Conservation (phyloP, 176 grass and related monocot genomes). For the Aegilops sharonensis region DNA sequence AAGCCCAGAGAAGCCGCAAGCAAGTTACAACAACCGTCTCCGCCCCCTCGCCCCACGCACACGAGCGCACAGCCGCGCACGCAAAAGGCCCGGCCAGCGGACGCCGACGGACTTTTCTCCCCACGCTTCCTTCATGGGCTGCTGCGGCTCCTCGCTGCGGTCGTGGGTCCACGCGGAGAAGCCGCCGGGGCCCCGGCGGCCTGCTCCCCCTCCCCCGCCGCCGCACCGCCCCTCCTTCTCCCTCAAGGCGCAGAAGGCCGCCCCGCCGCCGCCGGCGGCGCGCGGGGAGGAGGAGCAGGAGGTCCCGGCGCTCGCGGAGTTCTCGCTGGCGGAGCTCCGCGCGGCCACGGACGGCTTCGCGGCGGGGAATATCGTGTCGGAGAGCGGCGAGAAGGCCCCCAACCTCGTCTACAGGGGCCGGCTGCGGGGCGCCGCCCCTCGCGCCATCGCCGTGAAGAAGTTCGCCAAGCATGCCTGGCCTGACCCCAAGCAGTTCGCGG, state of each 20-base stretch:
- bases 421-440: constrained; percentile 29
- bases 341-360: constrained; percentile 65
- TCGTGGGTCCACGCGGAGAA: constrained; percentile 54
- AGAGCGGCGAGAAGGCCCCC: constrained; percentile 77
- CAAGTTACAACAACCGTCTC: neutral
- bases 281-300: neutral
- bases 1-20: constrained; percentile 9
- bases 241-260: constrained; percentile 22
- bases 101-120: neutral
- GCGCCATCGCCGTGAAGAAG: constrained; percentile 87
- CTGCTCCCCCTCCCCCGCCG: neutral
- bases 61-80: neutral
- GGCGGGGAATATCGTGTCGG: constrained; percentile 63
- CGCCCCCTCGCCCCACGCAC: neutral
- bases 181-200: constrained; percentile 22
- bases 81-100: neutral
- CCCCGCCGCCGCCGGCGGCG: neutral
- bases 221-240: constrained; percentile 34
- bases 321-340: constrained; percentile 64
- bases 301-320: constrained; percentile 62
- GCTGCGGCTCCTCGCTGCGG: constrained; percentile 67
- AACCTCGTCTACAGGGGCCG: constrained; percentile 75
- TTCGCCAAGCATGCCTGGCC: constrained; percentile 87
- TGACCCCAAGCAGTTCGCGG: constrained; percentile 91
- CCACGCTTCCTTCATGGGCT: constrained; percentile 62